Percentiles rank a stretch among this genome's conserved stretches.
phyloP scores from a whole-genome alignment of 495 filamentous ascomycete genomes.

The Aspergillus baeticus region DNA sequence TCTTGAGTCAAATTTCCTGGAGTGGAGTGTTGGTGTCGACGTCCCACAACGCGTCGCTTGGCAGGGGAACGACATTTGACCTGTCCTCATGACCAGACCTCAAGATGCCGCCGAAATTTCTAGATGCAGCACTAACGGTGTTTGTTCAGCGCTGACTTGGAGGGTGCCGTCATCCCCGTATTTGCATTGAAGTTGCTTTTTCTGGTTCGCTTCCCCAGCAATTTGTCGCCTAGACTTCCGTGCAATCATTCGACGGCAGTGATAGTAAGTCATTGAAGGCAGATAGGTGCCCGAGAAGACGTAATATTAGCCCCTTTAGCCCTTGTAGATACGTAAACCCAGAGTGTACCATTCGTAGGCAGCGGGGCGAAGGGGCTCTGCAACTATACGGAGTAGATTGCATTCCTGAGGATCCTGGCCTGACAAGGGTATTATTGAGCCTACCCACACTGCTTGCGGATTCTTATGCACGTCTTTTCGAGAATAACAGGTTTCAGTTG shows the following conservation, averaged over 20 bases:
- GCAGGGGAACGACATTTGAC: conserved; percentile 19
- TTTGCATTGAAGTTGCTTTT: conserved; percentile 8
- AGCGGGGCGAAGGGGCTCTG: neutral
- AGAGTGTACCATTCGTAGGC: neutral
- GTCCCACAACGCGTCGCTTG: conserved; percentile 26
- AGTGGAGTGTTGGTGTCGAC: conserved; percentile 4
- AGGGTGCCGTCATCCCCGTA: neutral
- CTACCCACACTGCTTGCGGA: no score
- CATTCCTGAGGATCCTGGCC: neutral
- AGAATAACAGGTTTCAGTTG: neutral
- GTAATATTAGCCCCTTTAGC: neutral
- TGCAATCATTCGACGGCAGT: neutral
- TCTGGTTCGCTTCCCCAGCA: conserved; percentile 6
- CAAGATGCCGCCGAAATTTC: conserved; percentile 24
- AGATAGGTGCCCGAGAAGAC: neutral
- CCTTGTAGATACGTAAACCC: neutral
- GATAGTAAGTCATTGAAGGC: neutral
- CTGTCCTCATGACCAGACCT: conserved; percentile 8
- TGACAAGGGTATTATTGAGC: neutral
- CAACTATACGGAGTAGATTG: neutral
- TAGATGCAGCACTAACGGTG: conserved; percentile 23
- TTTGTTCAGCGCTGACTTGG: conserved; percentile 15
- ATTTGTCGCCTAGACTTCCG: neutral
- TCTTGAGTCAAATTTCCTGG: conserved; percentile 7
- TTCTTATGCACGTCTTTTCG: neutral